Evolutionary conservation across 306 rosid species (phyloP), one percentile per base, ranked within the genome.

Genomic region (Quillaja saponaria): DNA sequence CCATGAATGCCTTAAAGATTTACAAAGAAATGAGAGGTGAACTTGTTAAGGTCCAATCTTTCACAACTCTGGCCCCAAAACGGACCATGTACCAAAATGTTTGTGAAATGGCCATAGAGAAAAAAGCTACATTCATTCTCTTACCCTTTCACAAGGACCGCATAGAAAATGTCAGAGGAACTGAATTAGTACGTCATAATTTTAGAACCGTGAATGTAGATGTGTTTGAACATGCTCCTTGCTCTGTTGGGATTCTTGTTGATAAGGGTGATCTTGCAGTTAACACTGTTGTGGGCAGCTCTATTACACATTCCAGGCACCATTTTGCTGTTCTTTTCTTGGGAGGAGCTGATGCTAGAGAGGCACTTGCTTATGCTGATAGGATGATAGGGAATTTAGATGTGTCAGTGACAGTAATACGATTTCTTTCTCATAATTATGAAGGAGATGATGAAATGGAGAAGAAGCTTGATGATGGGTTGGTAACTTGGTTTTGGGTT

Each of bases 391-490:
- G 49, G 0, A 74, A 67, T 20, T 18, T 10, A 0, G 76, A 72
- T 0, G 82, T 87, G 11, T 61, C 15, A 0, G 33, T 87, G 4
- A 80, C 83, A 0, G 96, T 90, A 25, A 46, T 87, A 20, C 34
- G 97, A 21, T 87, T 90, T 64, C 80, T 87, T 1, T 34, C 95
- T 0, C 21, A 55, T 12, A 82, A 75, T 28, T 55, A 28, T 1
- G 55, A 64, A 25, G 95, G 90, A 6, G 90, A 84, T 28, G 13
- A 51, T 42, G 95, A 83, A 58, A 49, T 68, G 15, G 97, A 91
- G 90, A 91, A 80, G 80, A 91, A 91, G 70, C 69, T 91, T 13
- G 97, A 91, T 42, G 97, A 91, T 63, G 97, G 95, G 6, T 47
- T 72, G 15, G 87, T 85, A 50, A 91, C 96, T 0, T 87, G 86